These are phyloP conservation scores for Aegilops tauschii DNA, from an alignment of 176 grass and related monocot species.

Conservation along the genomic window DNA sequence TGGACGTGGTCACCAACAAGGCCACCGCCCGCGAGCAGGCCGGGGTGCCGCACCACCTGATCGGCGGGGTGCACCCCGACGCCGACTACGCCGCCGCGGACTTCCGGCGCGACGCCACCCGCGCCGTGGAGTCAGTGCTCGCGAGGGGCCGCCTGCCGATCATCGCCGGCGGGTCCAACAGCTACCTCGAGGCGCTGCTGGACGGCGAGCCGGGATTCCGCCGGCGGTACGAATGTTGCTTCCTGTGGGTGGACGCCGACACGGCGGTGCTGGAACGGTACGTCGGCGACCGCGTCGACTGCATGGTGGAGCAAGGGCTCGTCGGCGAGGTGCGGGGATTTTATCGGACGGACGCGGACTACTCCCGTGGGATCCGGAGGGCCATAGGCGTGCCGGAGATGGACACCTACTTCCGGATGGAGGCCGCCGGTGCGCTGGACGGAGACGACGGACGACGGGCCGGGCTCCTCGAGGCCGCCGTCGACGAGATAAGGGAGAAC, in stretches of 20 bases:
- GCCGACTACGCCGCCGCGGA: neutral
- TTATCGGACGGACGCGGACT: constrained; percentile 3
- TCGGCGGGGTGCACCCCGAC: neutral
- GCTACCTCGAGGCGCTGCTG: constrained; percentile 12
- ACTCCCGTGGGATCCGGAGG: constrained; percentile 30
- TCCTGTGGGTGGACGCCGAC: constrained; percentile 21
- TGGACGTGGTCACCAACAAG: neutral
- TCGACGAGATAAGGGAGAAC: constrained; percentile 49
- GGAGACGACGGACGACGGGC: neutral
- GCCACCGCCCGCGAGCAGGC: neutral
- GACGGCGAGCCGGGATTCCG: neutral
- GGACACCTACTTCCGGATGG: constrained; percentile 37
- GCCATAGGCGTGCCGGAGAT: constrained; percentile 54
- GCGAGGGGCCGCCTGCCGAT: constrained; percentile 10
- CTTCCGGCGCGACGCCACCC: neutral
- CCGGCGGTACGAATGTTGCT: constrained; percentile 1
- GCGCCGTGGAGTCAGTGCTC: neutral
- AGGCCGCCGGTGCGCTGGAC: neutral
- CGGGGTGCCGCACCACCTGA: neutral
- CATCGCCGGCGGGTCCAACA: constrained; percentile 28
- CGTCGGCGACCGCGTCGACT: constrained; percentile 14
- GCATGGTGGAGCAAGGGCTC: constrained; percentile 26
- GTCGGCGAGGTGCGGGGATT: neutral
- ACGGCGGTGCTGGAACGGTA: neutral
- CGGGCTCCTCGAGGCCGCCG: constrained; percentile 16